Evolutionary conservation across 148 eudicot species (phyloP).

Genomic region (Nepenthes mirabilis): DNA sequence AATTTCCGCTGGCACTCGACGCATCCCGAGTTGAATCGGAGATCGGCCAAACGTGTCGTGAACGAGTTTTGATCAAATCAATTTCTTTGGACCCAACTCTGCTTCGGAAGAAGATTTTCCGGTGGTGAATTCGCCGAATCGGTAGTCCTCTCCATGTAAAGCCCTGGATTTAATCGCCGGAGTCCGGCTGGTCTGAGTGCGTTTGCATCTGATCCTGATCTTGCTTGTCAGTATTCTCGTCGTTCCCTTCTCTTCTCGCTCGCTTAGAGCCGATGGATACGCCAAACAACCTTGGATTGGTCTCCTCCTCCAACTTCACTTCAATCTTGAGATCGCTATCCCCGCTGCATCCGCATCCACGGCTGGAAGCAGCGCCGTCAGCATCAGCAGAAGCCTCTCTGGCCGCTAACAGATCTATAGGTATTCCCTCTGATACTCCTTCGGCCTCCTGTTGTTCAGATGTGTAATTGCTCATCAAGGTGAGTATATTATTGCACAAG

Average conservation of each 20-base stretch:
- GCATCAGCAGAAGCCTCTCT: slow-evolving; percentile 4
- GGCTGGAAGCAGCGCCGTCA: slow-evolving; percentile 5
- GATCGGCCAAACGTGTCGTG: no score
- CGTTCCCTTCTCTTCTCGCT: slow-evolving; percentile 21
- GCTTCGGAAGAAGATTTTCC: no score
- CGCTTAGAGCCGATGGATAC: slow-evolving; percentile 60
- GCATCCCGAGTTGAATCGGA: no score
- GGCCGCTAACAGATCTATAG: slow-evolving; percentile 20
- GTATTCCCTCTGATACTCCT: slow-evolving; percentile 16
- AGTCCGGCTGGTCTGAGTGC: slow-evolving; percentile 6
- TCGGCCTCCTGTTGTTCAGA: slow-evolving; percentile 26
- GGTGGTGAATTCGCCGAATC: no score
- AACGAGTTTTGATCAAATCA: no score
- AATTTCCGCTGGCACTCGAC: no score
- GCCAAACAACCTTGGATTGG: slow-evolving; percentile 48
- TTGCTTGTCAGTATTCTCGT: slow-evolving; percentile 2
- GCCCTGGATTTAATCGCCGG: slow-evolving; percentile 9
- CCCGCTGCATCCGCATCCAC: slow-evolving; percentile 10
- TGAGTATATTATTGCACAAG: slow-evolving; percentile 34
- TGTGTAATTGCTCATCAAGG: slow-evolving; percentile 44
- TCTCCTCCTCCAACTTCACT: slow-evolving; percentile 11
- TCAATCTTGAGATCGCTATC: slow-evolving; percentile 11
- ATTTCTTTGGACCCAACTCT: no score
- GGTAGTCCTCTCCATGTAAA: no score
- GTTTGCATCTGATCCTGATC: slow-evolving; percentile 11